These are phyloP conservation scores for Talaromyces sp. DNA, from an alignment of 2,329 filamentous ascomycete species.

Conservation along the genomic window DNA sequence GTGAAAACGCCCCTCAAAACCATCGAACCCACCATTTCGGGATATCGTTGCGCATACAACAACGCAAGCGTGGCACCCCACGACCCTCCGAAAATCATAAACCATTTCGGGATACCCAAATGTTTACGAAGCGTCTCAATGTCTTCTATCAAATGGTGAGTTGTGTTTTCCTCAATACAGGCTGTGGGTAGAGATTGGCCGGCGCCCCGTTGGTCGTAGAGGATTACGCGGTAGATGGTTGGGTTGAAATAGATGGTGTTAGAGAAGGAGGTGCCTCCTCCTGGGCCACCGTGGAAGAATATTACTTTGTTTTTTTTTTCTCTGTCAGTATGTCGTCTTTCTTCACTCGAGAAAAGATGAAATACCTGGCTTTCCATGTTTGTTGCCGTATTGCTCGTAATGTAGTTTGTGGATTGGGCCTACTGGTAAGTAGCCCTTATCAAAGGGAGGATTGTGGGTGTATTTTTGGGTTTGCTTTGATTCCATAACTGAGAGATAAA, in stretches of 20 bases:
- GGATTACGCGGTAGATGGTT: conserved; percentile 40
- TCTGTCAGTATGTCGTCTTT: not conserved
- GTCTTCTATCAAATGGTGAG: conserved; percentile 42
- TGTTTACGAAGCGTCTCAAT: conserved; percentile 42
- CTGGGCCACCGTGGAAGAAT: conserved; percentile 45
- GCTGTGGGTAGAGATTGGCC: conserved; percentile 42
- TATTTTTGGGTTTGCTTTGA: conserved; percentile 20
- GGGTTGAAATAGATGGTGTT: conserved; percentile 44
- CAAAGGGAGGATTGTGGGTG: conserved; percentile 31
- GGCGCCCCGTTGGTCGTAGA: conserved; percentile 46
- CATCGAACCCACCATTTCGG: conserved; percentile 34
- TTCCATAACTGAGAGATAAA: not conserved
- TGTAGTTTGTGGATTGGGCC: conserved; percentile 32
- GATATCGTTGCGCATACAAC: conserved; percentile 42
- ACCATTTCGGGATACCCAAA: conserved; percentile 41
- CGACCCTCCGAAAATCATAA: conserved; percentile 44
- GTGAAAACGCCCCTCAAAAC: conserved; percentile 43
- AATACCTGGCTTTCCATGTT: conserved; percentile 35
- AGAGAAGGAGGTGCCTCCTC: conserved; percentile 30
- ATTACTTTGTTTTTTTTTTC: conserved; percentile 22
- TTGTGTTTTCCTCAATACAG: conserved; percentile 42
- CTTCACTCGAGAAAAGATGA: not conserved
- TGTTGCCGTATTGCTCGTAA: conserved; percentile 38
- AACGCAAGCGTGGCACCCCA: conserved; percentile 46
- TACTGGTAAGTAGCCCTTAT: conserved; percentile 28